Base-by-base conservation (phyloP, 352 stramenopile genomes). In the Stephanocyclus meneghinianus region DNA sequence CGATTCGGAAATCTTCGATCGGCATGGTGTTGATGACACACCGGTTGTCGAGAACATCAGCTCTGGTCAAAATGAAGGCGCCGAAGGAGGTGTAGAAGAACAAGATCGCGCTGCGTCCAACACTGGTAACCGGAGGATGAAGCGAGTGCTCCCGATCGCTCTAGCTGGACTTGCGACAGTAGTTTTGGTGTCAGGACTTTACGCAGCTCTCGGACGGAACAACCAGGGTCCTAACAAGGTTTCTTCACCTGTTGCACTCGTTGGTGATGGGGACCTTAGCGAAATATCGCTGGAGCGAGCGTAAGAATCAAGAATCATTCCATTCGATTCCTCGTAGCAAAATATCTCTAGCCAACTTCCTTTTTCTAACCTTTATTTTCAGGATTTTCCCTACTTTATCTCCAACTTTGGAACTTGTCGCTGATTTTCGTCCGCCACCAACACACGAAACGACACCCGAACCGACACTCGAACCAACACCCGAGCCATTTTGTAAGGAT, bases 201-300 rank as follows among this genome's bases (percentile, higher is more conserved):
- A 44, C 21, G 53, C 53, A 44, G 53, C 21, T 62, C 53, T 62
- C 40, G 53, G 21, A 10, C 42, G 53, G 29, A 62, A 62, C 11
- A 30, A 42, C 35, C 9, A 16, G 9, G 53, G 11, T 18, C 21
- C 53, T 44, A 7, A 18, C 5, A 40, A 18, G 6, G 26, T 62
- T 0, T 8, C 21, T 13, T 62, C 53, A 2, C 35, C 21, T 21
- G 21, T 30, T 40, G 21, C 53, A 26, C 21, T 42, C 21, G 18
- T 62, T 40, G 53, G 53, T 30, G n/a, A 42, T 30, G 37, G 53
- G 5, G 53, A 40, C 11, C 53, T 62, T 18, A 10, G 53, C n/a
- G 21, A 62, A 44, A 62, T 26, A 8, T 40, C 35, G 35, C 35
- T 40, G 35, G 35, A 40, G 35, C 0, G 35, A 30, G 29, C 6